phyloP scores from a whole-genome alignment of 2,329 filamentous ascomycete species.

The Emmonsiellopsis sp. region DNA sequence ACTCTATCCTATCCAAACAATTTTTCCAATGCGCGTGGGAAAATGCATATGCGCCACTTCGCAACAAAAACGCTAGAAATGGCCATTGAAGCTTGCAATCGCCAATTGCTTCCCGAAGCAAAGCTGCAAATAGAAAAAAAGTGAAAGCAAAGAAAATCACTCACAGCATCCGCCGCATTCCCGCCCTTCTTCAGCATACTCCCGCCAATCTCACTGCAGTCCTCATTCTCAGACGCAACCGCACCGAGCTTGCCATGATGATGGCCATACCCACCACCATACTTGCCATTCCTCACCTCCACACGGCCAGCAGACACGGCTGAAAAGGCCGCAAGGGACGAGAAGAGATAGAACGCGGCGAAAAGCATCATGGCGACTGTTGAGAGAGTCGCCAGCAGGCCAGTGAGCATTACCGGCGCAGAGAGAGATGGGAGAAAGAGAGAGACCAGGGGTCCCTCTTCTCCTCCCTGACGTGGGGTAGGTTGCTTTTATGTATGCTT shows the following conservation, averaged over 20 bases:
- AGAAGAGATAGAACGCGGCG: constrained; percentile 9
- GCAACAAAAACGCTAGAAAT: background rate
- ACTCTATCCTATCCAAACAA: background rate
- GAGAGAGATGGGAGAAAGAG: background rate
- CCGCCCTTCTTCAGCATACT: constrained; percentile 53
- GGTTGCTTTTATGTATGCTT: background rate
- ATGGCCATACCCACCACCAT: background rate
- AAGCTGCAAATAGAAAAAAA: background rate
- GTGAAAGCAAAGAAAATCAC: constrained; percentile 11
- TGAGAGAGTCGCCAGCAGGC: constrained; percentile 8
- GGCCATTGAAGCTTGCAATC: no score
- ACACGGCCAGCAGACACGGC: background rate
- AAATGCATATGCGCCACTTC: background rate
- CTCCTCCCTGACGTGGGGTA: background rate
- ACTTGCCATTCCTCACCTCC: background rate
- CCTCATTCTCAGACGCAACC: constrained; percentile 58
- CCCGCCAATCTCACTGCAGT: constrained; percentile 61
- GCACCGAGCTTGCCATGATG: constrained; percentile 41
- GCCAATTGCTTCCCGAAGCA: background rate
- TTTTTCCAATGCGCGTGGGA: background rate
- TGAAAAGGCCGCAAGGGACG: constrained; percentile 6
- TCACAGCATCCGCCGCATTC: constrained; percentile 63
- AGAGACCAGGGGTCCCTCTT: background rate
- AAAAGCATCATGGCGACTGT: constrained; percentile 5
- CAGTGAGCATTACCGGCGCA: constrained; percentile 1